Base-by-base conservation (phyloP, 75 land plant genomes). In the Isoetes taiwanensis region DNA sequence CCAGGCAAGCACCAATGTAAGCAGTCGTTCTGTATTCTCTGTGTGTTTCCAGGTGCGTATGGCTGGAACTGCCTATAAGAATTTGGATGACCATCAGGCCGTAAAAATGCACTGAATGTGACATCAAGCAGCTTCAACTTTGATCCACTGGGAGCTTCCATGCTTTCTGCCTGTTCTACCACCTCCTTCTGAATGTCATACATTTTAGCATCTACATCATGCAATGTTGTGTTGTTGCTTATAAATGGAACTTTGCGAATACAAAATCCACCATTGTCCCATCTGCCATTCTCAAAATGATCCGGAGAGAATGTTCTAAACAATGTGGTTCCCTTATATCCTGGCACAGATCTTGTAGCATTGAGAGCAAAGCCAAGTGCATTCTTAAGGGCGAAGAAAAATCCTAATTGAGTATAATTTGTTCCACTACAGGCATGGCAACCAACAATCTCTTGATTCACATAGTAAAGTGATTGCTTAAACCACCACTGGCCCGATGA, bases 231-330 rank as follows among this genome's bases (percentile, higher is more conserved):
- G 20, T 56, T 56, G n/a, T n/a, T n/a, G 28, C 54, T 56, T 55
- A 79, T 75, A 9, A 72, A 77, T 1, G 98, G 98, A 1, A 28
- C 50, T 25, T 71, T 82, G 37, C 80, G 57, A 19, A 52, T 41
- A 52, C 99, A 94, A 32, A 31, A 38, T 30, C 99, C 99, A 6
- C 99, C 99, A 39, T 33, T 77, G 38, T 54, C 75, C 96, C 99
- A 88, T 41, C 77, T 61, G 19, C 96, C 99, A 54, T 73, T 70
- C 70, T 94, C 96, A 66, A 94, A 94, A 61, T 94, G 99, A 34
- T 77, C 79, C 0, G 96, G 96, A 3, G 99, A 76, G 29, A 78
- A 76, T 20, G 96, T 84, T 38, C 96, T 66, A 25, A 79, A 69
- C 28, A 93, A 60, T 0, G 83, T 71, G 37, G 69, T 19, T 0